phyloP scores from a whole-genome alignment of 2,329 filamentous ascomycete genomes.

The Trichoderma asperellum region DNA sequence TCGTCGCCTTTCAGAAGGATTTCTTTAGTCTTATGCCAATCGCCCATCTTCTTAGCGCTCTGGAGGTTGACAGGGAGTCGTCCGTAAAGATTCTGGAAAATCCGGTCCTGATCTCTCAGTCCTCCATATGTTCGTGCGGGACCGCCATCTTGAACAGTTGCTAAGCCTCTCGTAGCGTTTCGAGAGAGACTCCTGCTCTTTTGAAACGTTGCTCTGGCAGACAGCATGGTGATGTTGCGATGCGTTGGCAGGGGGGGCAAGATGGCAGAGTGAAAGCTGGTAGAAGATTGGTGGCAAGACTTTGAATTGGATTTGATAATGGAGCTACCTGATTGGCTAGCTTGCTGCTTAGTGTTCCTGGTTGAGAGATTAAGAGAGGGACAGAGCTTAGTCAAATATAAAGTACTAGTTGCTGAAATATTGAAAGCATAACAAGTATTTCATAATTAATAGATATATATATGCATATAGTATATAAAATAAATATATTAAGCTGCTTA shows the following conservation, averaged over 20 bases:
- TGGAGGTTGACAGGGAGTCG: slow-evolving; percentile 90
- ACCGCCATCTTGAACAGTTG: slow-evolving; percentile 75
- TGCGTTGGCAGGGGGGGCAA: slow-evolving; percentile 34
- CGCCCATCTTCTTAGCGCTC: slow-evolving; percentile 95
- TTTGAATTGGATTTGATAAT: slow-evolving; percentile 22
- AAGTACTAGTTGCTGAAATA: background rate
- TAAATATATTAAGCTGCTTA: no score
- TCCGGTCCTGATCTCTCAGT: slow-evolving; percentile 93
- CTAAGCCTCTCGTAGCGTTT: slow-evolving; percentile 68
- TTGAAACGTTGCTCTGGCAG: slow-evolving; percentile 48
- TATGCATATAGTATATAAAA: background rate
- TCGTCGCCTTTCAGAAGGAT: slow-evolving; percentile 96
- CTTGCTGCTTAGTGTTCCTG: background rate
- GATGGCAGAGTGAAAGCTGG: slow-evolving; percentile 36
- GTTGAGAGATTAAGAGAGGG: slow-evolving; percentile 2
- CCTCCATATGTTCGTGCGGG: slow-evolving; percentile 79
- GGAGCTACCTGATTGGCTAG: slow-evolving; percentile 20
- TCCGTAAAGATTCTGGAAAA: slow-evolving; percentile 98
- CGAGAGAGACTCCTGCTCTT: slow-evolving; percentile 48
- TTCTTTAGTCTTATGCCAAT: slow-evolving; percentile 99
- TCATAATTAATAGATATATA: background rate
- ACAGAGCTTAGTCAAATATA: background rate
- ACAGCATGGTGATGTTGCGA: slow-evolving; percentile 47
- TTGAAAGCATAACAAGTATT: background rate
- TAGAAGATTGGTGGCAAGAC: slow-evolving; percentile 41